Conservation (phyloP, 1,284 basidiomycete genomes). For the Sutorius eximius region DNA sequence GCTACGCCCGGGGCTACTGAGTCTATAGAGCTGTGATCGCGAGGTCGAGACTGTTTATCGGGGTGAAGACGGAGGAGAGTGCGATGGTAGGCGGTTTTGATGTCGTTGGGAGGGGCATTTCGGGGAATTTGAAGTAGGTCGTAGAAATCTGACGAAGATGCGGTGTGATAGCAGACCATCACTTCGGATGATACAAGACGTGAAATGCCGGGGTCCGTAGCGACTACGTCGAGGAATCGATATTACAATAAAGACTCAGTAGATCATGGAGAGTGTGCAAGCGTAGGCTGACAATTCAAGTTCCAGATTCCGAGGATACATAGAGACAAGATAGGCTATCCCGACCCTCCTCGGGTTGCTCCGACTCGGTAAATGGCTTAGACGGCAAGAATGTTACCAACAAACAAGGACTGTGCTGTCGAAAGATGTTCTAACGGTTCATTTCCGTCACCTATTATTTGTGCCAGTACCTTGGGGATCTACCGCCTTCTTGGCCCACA, state of each 20-base stretch:
- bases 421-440: conserved; percentile 7
- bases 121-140: conserved; percentile 43
- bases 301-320: neutral
- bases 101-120: conserved; percentile 45
- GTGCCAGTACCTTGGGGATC: conserved; percentile 62
- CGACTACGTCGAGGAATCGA: too few relatives aligned
- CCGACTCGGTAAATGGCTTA: too few relatives aligned
- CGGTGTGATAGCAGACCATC: neutral
- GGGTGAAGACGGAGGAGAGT: conserved; percentile 65
- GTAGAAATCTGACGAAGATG: conserved; percentile 43
- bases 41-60: conserved; percentile 51
- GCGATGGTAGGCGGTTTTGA: conserved; percentile 72
- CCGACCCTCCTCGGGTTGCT: too few relatives aligned
- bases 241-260: too few relatives aligned
- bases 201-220: too few relatives aligned
- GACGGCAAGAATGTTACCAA: too few relatives aligned
- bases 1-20: neutral
- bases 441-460: conserved; percentile 16
- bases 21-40: neutral
- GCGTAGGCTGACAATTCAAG: conserved; percentile 2
- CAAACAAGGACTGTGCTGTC: conserved; percentile 4
- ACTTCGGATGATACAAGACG: too few relatives aligned
- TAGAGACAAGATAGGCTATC: neutral
- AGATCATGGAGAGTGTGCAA: conserved; percentile 13
- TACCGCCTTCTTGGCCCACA: conserved; percentile 92